Conservation (phyloP, 2,329 filamentous ascomycete species). For the Colletotrichum lupini region DNA sequence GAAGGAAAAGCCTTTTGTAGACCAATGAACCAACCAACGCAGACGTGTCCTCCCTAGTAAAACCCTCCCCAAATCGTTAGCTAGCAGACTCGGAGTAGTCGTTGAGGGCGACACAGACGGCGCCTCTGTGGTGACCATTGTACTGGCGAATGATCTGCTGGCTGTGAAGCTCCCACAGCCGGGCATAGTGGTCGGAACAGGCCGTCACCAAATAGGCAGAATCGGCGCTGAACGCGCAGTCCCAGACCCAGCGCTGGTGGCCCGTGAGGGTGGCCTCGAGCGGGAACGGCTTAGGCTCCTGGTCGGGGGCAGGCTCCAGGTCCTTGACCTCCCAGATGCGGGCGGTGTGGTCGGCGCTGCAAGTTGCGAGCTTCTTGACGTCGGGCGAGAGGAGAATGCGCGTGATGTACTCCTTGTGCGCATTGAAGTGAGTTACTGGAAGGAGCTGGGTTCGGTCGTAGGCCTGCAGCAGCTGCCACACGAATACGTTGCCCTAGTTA, state of each 20-base stretch:
- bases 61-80: constrained; percentile 24
- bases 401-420: constrained; percentile 93
- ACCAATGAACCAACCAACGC: constrained; percentile 15
- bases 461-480: constrained; percentile 92
- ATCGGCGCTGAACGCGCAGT: constrained; percentile 94
- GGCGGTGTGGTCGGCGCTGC: constrained; percentile 91
- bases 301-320: constrained; percentile 60
- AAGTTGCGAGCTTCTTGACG: constrained; percentile 93
- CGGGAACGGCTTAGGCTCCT: constrained; percentile 71
- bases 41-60: constrained; percentile 1
- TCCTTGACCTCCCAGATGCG: constrained; percentile 95
- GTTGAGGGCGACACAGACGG: constrained; percentile 92
- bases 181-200: constrained; percentile 92
- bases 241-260: constrained; percentile 97
- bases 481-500: constrained; percentile 89
- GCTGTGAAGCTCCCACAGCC: constrained; percentile 88
- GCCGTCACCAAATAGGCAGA: constrained; percentile 93
- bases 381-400: constrained; percentile 92
- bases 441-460: constrained; percentile 85
- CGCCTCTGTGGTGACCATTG: constrained; percentile 91
- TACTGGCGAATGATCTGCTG: constrained; percentile 95
- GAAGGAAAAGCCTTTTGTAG: constrained; percentile 1
- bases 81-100: constrained; percentile 74
- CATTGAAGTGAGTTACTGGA: constrained; percentile 88
- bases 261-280: constrained; percentile 89